These are phyloP conservation scores for Jatropha multifida DNA, from an alignment of 441 rosid species.

Conservation along the genomic window DNA sequence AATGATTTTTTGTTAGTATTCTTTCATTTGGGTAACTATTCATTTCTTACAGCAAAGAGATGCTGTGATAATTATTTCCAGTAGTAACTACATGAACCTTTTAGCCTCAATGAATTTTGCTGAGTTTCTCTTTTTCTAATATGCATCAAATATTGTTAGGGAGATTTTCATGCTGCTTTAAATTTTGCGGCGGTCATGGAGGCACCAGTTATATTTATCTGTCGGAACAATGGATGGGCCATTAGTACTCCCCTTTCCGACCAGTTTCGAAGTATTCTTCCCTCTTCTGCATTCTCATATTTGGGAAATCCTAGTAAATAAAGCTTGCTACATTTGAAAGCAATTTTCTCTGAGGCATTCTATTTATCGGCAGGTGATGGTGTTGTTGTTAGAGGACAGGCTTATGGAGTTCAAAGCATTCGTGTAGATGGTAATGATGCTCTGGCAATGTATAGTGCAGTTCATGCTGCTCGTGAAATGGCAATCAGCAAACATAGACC, in stretches of 20 bases:
- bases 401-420: slow-evolving; percentile 80
- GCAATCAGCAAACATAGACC: slow-evolving; percentile 66
- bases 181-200: slow-evolving; percentile 90
- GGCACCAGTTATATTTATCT: slow-evolving; percentile 80
- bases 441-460: slow-evolving; percentile 78
- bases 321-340: background rate
- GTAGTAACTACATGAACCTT: background rate
- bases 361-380: slow-evolving; percentile 71
- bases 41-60: background rate
- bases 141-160: slow-evolving; percentile 45
- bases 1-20: background rate
- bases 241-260: slow-evolving; percentile 87
- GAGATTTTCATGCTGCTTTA: slow-evolving; percentile 90
- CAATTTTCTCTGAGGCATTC: background rate
- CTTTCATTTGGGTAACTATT: background rate
- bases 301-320: background rate
- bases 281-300: slow-evolving; percentile 14
- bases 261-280: slow-evolving; percentile 76
- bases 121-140: slow-evolving; percentile 22
- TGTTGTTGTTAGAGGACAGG: slow-evolving; percentile 70
- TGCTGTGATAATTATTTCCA: background rate
- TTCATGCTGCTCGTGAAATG: slow-evolving; percentile 69
- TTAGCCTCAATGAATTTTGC: background rate
- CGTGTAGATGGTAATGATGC: slow-evolving; percentile 94
- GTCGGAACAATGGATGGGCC: slow-evolving; percentile 97